A percentile compares a stretch with the other conserved stretches of the same genome.
These are phyloP conservation scores for Ceratobasidium sp. DNA, from an alignment of 1,284 basidiomycete species.

Conservation along the genomic window DNA sequence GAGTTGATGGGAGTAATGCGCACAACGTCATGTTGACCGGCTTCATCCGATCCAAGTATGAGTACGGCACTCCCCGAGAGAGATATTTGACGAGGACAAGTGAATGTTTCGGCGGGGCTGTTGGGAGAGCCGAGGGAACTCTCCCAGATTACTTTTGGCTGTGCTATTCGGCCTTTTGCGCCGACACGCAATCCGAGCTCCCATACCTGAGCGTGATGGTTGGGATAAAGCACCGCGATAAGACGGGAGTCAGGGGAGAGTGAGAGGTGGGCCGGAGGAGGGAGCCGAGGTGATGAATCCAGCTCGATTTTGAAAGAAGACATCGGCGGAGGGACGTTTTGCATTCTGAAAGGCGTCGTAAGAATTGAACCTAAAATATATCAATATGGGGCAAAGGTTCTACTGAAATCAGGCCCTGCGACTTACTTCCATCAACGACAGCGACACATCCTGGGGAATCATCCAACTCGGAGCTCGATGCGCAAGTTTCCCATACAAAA, in stretches of 20 bases:
- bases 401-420: no score
- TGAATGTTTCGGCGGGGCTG: not conserved
- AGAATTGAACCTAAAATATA: conserved; percentile 76
- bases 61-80: conserved; percentile 22
- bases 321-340: conserved; percentile 97
- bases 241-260: conserved; percentile 66
- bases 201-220: conserved; percentile 66
- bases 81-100: conserved; percentile 2
- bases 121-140: conserved; percentile 50
- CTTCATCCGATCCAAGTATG: conserved; percentile 33
- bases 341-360: conserved; percentile 89
- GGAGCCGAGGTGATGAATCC: conserved; percentile 44
- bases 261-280: conserved; percentile 68
- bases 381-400: no score
- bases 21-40: conserved; percentile 39
- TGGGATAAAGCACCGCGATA: conserved; percentile 67
- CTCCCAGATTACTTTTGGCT: conserved; percentile 63
- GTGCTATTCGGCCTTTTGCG: conserved; percentile 63
- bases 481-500: conserved; percentile 80
- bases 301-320: conserved; percentile 70
- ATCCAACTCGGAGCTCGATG: conserved; percentile 67
- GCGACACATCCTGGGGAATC: conserved; percentile 85
- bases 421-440: conserved; percentile 88
- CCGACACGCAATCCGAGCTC: conserved; percentile 67
- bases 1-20: conserved; percentile 15